Evolutionary conservation across 768 basidiomycete genomes (phyloP).

Genomic region (Trametes coccinea): DNA sequence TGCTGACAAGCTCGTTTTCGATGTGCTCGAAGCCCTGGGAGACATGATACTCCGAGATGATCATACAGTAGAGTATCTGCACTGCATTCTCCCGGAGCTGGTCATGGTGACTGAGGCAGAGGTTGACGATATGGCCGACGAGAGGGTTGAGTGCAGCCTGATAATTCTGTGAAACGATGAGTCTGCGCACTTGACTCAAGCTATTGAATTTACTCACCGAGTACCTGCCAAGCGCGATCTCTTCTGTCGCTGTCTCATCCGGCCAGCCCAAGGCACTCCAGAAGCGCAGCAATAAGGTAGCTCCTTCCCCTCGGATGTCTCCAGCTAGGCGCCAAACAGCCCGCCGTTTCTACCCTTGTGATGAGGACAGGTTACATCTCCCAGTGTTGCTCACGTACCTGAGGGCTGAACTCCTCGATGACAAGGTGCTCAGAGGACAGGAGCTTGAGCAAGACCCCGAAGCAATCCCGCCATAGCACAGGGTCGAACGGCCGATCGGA

Average conservation of each 20-base stretch:
- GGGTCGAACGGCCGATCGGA: conserved; percentile 68
- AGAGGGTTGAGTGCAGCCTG: conserved; percentile 81
- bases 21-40: conserved; percentile 85
- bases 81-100: conserved; percentile 87
- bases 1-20: conserved; percentile 89
- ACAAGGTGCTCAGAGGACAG: conserved; percentile 88
- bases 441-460: conserved; percentile 80
- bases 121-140: conserved; percentile 86
- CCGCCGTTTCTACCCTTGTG: conserved; percentile 70
- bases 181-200: background rate
- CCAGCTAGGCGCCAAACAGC: conserved; percentile 96
- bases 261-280: conserved; percentile 89
- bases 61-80: conserved; percentile 93
- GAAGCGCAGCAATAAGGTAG: conserved; percentile 70
- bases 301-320: conserved; percentile 91
- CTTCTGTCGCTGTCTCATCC: conserved; percentile 51
- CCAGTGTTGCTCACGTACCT: conserved; percentile 48
- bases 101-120: conserved; percentile 95
- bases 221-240: conserved; percentile 35
- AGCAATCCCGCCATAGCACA: conserved; percentile 76
- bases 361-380: background rate
- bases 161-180: conserved; percentile 57
- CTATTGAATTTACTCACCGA: conserved; percentile 51
- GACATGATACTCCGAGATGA: conserved; percentile 87
- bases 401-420: conserved; percentile 94